Evolutionary conservation across 495 filamentous ascomycete species (phyloP).

Genomic region (Thermothielavioides terrestris): DNA sequence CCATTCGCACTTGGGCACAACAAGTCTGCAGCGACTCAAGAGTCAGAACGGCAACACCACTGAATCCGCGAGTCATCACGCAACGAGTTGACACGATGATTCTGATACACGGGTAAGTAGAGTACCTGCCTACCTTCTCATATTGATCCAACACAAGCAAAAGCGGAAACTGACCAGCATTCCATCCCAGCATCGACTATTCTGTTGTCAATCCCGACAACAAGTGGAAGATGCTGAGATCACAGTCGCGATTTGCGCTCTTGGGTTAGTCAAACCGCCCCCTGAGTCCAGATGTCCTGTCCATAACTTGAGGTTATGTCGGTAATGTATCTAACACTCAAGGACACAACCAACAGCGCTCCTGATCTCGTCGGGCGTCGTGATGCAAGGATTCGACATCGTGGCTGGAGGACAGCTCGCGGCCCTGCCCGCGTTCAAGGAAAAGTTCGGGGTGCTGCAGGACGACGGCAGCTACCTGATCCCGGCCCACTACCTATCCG

Average conservation of each 20-base stretch:
- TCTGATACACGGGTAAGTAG: neutral
- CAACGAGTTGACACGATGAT: neutral
- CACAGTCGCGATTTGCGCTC: neutral
- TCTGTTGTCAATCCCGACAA: neutral
- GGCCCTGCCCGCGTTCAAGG: neutral
- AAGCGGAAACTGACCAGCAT: neutral
- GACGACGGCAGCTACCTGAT: neutral
- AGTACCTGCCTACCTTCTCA: neutral
- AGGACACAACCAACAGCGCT: neutral
- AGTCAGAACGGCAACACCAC: neutral
- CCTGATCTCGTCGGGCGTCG: neutral
- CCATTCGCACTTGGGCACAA: neutral
- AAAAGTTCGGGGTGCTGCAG: neutral
- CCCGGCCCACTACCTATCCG: neutral
- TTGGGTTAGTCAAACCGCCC: neutral
- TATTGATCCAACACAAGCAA: neutral
- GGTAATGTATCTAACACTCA: neutral
- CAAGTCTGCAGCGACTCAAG: no score
- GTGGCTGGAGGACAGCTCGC: neutral
- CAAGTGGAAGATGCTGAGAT: neutral
- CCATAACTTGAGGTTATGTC: neutral
- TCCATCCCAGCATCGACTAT: neutral
- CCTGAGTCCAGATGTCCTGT: no score
- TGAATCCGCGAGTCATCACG: neutral
- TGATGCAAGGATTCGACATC: neutral